Conservation (phyloP, 495 filamentous ascomycete genomes). For the Penicillium goetzii region DNA sequence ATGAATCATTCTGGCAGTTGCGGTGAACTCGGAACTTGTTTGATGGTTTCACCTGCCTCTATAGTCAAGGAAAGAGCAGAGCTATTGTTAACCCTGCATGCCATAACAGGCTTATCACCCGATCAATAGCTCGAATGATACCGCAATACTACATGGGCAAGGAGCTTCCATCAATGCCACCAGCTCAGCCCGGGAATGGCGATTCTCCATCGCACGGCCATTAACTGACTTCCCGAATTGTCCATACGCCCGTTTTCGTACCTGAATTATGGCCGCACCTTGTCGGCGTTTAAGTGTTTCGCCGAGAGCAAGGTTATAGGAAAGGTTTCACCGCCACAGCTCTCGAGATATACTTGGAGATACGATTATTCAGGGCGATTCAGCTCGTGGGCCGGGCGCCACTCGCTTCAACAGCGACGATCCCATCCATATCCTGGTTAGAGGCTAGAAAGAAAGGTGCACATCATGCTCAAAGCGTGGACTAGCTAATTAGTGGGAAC, state of each 20-base stretch:
- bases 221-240: background rate
- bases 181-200: background rate
- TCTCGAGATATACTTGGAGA: constrained; percentile 2
- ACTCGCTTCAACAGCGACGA: constrained; percentile 13
- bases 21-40: background rate
- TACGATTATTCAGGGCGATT: background rate
- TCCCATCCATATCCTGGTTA: constrained; percentile 13
- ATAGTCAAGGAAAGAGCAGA: background rate
- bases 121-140: background rate
- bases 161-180: background rate
- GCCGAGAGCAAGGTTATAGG: constrained; percentile 23
- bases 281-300: constrained; percentile 14
- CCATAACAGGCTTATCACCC: background rate
- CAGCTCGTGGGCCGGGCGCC: constrained; percentile 4
- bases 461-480: constrained; percentile 15
- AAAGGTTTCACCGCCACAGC: constrained; percentile 24
- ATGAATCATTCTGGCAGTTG: background rate
- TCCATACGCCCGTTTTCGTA: background rate
- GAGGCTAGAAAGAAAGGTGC: constrained; percentile 10
- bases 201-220: background rate
- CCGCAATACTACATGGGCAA: background rate
- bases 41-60: background rate
- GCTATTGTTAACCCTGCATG: background rate
- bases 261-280: background rate
- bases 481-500: constrained; percentile 5